Evolutionary conservation across 768 basidiomycete species (phyloP).

Genomic region (Pulveroboletus sp.): DNA sequence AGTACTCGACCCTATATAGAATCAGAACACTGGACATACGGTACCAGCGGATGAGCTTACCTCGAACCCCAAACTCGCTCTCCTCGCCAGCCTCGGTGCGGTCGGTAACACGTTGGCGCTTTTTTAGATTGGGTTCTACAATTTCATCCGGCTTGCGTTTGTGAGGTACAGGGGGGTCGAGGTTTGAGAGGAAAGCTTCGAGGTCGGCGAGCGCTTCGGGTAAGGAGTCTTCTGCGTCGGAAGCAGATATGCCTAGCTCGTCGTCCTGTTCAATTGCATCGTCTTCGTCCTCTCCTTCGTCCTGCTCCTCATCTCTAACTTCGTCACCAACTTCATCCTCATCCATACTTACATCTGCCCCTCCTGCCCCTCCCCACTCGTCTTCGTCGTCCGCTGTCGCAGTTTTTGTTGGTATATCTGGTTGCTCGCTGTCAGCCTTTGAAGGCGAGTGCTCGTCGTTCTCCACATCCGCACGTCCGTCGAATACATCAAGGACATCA

Average conservation of each 20-base stretch:
- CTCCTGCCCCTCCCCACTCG: conserved; percentile 21
- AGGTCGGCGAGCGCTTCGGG: conserved; percentile 64
- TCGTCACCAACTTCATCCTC: not conserved
- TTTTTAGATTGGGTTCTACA: conserved; percentile 34
- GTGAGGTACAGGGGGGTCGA: conserved; percentile 50
- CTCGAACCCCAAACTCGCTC: conserved; percentile 69
- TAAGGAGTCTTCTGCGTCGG: conserved; percentile 46
- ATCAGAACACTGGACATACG: conserved; percentile 1
- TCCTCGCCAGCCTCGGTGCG: conserved; percentile 76
- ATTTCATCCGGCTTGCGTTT: conserved; percentile 47
- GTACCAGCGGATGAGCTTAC: conserved; percentile 25
- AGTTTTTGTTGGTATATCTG: conserved; percentile 46
- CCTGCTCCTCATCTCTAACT: conserved; percentile 15
- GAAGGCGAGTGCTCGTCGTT: conserved; percentile 7
- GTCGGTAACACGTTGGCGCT: conserved; percentile 60
- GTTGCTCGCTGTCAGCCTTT: conserved; percentile 6
- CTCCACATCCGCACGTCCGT: conserved; percentile 48
- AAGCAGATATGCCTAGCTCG: conserved; percentile 44
- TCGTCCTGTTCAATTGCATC: conserved; percentile 32
- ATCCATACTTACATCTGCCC: conserved; percentile 29
- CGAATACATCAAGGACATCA: conserved; percentile 61
- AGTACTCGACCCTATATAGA: conserved; percentile 33
- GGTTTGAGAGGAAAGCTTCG: conserved; percentile 62
- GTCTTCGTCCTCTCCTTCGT: conserved; percentile 25
- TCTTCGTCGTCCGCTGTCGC: conserved; percentile 40